Evolutionary conservation across 768 basidiomycete genomes (phyloP).

Genomic region (Russula ochroleuca): DNA sequence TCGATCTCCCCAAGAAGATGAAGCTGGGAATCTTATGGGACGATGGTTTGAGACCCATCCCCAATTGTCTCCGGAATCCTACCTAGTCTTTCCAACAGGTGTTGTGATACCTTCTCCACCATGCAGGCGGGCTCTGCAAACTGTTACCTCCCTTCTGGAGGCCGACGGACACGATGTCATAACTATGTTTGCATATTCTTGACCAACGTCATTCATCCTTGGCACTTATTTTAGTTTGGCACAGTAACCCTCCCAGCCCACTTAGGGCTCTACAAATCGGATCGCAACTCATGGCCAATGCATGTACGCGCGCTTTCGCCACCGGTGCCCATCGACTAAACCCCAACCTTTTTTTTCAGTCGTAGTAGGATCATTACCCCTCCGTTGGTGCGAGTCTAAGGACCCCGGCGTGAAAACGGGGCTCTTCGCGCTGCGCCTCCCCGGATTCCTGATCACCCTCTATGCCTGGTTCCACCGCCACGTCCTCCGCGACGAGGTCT

Average conservation of each 20-base stretch:
- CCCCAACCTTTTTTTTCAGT: not conserved
- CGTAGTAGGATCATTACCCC: conserved; percentile 32
- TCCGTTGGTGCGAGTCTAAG: conserved; percentile 41
- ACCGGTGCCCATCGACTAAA: conserved; percentile 20
- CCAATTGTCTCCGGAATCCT: too few species aligned
- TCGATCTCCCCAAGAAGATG: conserved; percentile 21
- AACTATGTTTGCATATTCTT: conserved; percentile 43
- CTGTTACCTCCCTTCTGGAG: conserved; percentile 43
- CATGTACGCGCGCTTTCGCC: conserved; percentile 35
- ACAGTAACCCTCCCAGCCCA: conserved; percentile 44
- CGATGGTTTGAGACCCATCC: conserved; percentile 44
- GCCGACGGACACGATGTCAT: conserved; percentile 49
- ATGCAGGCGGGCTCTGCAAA: conserved; percentile 49
- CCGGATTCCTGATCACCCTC: conserved; percentile 43
- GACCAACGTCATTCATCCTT: not conserved
- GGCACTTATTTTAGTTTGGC: not conserved
- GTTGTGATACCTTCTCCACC: conserved; percentile 57
- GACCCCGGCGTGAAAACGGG: conserved; percentile 45
- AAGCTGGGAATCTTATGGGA: conserved; percentile 37
- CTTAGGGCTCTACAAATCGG: conserved; percentile 51
- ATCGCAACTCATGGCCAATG: conserved; percentile 52
- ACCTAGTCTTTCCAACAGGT: conserved; percentile 36
- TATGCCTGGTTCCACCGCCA: conserved; percentile 52
- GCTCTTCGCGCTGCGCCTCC: conserved; percentile 42
- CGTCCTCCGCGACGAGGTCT: conserved; percentile 48